These are phyloP conservation scores for Hypoxylon sp. DNA, from an alignment of 2,329 filamentous ascomycete genomes.

Conservation along the genomic window DNA sequence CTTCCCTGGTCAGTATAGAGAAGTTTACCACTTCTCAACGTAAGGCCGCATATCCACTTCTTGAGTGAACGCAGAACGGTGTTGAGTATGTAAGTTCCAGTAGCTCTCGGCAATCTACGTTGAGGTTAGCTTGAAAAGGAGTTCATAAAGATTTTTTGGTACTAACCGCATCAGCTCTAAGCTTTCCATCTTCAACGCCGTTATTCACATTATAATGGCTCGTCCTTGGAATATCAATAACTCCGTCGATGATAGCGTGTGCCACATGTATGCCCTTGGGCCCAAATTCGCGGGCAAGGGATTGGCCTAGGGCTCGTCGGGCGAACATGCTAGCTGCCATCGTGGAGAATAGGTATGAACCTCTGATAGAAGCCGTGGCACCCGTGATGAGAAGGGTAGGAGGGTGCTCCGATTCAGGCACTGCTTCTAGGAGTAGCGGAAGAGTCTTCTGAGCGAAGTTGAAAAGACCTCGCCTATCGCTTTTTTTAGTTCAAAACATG, in stretches of 20 bases:
- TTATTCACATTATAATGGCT: conserved; percentile 62
- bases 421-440: conserved; percentile 74
- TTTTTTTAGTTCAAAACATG: conserved; percentile 33
- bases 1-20: background rate
- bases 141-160: too few species aligned
- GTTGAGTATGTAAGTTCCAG: conserved; percentile 81
- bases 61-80: conserved; percentile 78
- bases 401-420: conserved; percentile 66
- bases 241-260: conserved; percentile 81
- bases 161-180: conserved; percentile 76
- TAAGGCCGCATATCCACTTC: conserved; percentile 80
- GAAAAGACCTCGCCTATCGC: conserved; percentile 72
- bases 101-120: conserved; percentile 80
- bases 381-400: conserved; percentile 83
- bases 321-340: conserved; percentile 82
- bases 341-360: conserved; percentile 72
- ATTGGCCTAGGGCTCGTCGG: conserved; percentile 75
- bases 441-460: conserved; percentile 76
- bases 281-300: conserved; percentile 80
- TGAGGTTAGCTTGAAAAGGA: conserved; percentile 46
- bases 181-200: conserved; percentile 66
- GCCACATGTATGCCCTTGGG: conserved; percentile 81
- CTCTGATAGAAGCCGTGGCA: conserved; percentile 79
- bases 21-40: conserved; percentile 74
- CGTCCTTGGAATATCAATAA: conserved; percentile 80